These are phyloP conservation scores for Trifolium repens DNA, from an alignment of 306 rosid genomes.

Conservation along the genomic window DNA sequence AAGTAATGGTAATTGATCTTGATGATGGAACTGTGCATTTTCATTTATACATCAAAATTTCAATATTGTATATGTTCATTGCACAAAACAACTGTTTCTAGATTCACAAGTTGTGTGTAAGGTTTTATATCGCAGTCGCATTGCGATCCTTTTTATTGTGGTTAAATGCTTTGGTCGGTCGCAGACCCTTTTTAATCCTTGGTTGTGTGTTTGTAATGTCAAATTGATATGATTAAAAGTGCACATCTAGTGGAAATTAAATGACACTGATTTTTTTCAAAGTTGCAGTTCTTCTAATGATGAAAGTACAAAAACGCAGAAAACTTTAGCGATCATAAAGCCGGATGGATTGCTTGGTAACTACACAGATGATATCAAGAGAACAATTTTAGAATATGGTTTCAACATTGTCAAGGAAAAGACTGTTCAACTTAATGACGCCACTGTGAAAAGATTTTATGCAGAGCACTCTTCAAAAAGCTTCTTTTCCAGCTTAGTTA, in stretches of 20 bases:
- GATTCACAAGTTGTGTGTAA: background rate
- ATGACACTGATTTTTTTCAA: conserved; percentile 8
- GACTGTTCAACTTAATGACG: conserved; percentile 66
- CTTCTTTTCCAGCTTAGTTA: conserved; percentile 69
- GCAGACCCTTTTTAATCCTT: no score
- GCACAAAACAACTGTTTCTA: conserved; percentile 12
- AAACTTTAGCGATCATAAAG: conserved; percentile 76
- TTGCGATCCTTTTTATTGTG: background rate
- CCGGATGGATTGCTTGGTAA: conserved; percentile 84
- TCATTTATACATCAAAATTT: conserved; percentile 1
- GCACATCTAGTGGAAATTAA: background rate
- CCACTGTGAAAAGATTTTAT: conserved; percentile 58
- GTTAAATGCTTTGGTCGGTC: background rate
- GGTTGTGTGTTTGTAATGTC: background rate
- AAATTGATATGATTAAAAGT: conserved; percentile 7
- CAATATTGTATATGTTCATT: conserved; percentile 12
- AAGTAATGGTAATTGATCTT: conserved; percentile 7
- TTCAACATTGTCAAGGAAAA: conserved; percentile 62
- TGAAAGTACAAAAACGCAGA: conserved; percentile 49
- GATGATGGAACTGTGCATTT: background rate
- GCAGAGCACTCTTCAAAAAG: conserved; percentile 74
- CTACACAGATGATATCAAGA: conserved; percentile 63
- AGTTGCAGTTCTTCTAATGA: conserved; percentile 54
- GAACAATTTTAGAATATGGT: conserved; percentile 59
- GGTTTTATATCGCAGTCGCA: background rate